phyloP scores from a whole-genome alignment of 2,329 filamentous ascomycete genomes.

The Hymenoscyphus fructigenus region DNA sequence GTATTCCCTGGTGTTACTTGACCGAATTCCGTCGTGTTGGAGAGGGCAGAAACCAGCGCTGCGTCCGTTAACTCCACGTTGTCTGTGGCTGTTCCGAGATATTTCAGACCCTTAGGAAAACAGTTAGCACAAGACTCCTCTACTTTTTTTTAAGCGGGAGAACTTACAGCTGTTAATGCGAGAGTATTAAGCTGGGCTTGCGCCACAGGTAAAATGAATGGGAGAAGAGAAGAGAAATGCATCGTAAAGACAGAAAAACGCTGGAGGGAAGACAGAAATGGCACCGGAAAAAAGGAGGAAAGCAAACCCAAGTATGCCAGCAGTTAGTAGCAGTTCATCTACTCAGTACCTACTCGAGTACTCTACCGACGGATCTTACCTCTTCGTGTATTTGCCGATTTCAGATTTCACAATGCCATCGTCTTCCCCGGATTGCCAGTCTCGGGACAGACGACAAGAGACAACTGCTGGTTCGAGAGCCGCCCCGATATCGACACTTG shows the following conservation, averaged over 20 bases:
- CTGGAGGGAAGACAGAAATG: too few species aligned
- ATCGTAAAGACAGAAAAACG: slow-evolving; percentile 12
- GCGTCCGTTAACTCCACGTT: slow-evolving; percentile 20
- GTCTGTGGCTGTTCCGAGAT: slow-evolving; percentile 22
- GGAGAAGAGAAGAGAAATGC: slow-evolving; percentile 14
- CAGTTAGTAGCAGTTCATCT: not conserved
- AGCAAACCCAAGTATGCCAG: not conserved
- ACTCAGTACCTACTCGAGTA: too few species aligned
- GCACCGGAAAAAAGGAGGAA: not conserved
- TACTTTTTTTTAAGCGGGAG: not conserved
- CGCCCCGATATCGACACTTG: too few species aligned
- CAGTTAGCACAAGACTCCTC: not conserved
- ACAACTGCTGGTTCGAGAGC: too few species aligned
- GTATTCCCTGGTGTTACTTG: slow-evolving; percentile 23
- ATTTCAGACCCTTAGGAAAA: slow-evolving; percentile 21
- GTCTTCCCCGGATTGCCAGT: too few species aligned
- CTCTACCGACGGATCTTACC: not conserved
- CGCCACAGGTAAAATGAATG: slow-evolving; percentile 20
- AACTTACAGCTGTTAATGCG: slow-evolving; percentile 21
- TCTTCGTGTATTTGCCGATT: too few species aligned
- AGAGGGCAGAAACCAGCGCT: slow-evolving; percentile 16
- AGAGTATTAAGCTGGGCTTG: slow-evolving; percentile 24
- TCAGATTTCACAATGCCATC: too few species aligned
- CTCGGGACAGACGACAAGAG: too few species aligned
- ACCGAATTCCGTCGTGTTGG: slow-evolving; percentile 20